A percentile compares a stretch with the other conserved stretches of the same genome.
These are phyloP conservation scores for Paramyrothecium sp. DNA, from an alignment of 2,329 filamentous ascomycete species.

Conservation along the genomic window DNA sequence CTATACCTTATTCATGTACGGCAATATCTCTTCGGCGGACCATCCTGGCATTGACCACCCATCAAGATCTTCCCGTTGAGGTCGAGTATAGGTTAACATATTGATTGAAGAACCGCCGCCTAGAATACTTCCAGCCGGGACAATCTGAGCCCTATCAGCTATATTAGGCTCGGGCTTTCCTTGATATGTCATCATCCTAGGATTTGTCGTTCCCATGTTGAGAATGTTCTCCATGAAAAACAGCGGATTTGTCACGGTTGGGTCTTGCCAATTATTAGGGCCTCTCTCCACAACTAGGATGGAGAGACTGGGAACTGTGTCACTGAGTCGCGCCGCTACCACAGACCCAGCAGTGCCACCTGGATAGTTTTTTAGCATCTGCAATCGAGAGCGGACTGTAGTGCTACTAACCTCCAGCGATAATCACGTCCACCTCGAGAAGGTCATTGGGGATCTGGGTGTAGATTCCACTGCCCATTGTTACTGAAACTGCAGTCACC, in stretches of 20 bases:
- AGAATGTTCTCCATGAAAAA: background rate
- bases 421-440: background rate
- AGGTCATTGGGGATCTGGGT: background rate
- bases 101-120: constrained; percentile 2
- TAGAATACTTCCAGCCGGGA: background rate
- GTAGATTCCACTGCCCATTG: background rate
- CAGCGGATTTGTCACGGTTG: background rate
- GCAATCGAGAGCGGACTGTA: too few species aligned
- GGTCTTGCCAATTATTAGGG: background rate
- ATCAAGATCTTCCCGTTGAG: background rate
- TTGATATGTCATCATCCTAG: background rate
- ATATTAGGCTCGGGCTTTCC: background rate
- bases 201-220: background rate
- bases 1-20: background rate
- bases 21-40: background rate
- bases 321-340: background rate
- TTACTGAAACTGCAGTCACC: too few species aligned
- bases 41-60: background rate
- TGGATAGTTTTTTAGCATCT: background rate
- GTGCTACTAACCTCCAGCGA: too few species aligned
- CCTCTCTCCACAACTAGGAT: background rate
- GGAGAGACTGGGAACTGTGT: background rate
- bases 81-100: background rate
- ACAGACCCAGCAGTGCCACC: background rate
- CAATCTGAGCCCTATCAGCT: background rate